Evolutionary conservation across 176 grass and related monocot species (phyloP).

Genomic region (Rhipidocladum racemiflorum): DNA sequence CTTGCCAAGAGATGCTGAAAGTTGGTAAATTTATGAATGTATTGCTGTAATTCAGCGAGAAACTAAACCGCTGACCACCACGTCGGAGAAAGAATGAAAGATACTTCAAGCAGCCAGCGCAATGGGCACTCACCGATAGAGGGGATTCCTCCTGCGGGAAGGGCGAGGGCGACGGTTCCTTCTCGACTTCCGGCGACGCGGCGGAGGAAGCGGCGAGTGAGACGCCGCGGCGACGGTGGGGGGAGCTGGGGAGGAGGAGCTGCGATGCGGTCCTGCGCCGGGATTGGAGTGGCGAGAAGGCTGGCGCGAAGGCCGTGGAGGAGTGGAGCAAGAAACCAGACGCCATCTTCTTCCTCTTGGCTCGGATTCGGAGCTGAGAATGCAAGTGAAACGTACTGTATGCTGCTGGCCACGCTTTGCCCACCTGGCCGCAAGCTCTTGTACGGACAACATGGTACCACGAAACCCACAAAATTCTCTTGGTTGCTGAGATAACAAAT

Average conservation of each 20-base stretch:
- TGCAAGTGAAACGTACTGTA: no score
- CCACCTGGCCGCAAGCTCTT: no score
- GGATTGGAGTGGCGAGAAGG: not conserved
- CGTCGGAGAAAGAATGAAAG: no score
- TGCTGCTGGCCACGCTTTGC: no score
- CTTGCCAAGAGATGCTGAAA: not conserved
- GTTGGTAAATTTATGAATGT: not conserved
- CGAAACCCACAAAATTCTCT: no score
- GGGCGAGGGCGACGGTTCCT: slow-evolving; percentile 3
- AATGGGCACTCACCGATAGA: slow-evolving; percentile 23
- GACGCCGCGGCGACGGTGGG: not conserved
- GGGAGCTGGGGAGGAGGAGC: not conserved
- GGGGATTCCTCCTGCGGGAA: not conserved
- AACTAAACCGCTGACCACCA: no score
- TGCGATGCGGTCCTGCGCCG: not conserved
- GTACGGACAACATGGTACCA: no score
- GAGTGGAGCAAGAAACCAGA: slow-evolving; percentile 24
- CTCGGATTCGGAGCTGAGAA: not conserved
- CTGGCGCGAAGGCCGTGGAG: slow-evolving; percentile 9
- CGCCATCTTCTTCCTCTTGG: slow-evolving; percentile 1
- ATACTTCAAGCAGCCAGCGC: not conserved
- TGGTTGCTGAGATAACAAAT: no score
- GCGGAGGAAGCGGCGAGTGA: slow-evolving; percentile 32
- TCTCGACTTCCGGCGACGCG: slow-evolving; percentile 36
- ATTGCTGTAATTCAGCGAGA: not conserved